phyloP scores from a whole-genome alignment of 208 protist genomes.

The Crithidia brevicula region DNA sequence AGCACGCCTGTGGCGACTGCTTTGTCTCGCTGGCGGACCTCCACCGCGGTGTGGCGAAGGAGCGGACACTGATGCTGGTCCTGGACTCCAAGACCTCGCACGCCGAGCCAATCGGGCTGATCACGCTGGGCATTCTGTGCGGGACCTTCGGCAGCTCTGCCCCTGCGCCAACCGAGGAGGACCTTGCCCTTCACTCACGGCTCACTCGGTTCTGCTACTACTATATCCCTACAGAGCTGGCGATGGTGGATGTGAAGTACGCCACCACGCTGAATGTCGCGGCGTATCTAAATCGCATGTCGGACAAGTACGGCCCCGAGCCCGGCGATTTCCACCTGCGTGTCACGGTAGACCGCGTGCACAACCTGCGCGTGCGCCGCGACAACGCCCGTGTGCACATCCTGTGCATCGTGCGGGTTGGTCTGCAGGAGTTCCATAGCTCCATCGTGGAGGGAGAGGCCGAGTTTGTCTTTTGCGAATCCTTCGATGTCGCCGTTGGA shows the following conservation, averaged over 20 bases:
- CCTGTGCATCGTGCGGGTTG: constrained; percentile 56
- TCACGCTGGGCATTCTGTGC: constrained; percentile 65
- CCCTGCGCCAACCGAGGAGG: constrained; percentile 34
- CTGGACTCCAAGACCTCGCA: constrained; percentile 36
- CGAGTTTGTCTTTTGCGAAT: constrained; percentile 71
- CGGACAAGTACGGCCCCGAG: constrained; percentile 78
- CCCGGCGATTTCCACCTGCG: constrained; percentile 55
- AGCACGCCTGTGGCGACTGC: constrained; percentile 60
- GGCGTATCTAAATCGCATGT: constrained; percentile 60
- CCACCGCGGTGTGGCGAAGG: constrained; percentile 49
- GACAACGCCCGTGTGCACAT: constrained; percentile 18
- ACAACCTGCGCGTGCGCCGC: constrained; percentile 24
- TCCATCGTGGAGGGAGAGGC: constrained; percentile 41
- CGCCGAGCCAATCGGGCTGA: constrained; percentile 58
- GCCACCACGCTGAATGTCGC: constrained; percentile 68
- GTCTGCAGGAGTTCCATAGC: constrained; percentile 63
- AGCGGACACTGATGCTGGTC: constrained; percentile 75
- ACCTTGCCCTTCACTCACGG: constrained; percentile 50
- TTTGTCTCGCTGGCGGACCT: constrained; percentile 61
- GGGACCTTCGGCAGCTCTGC: constrained; percentile 54
- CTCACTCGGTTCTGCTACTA: constrained; percentile 75
- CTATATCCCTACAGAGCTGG: constrained; percentile 66
- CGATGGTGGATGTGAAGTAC: constrained; percentile 65
- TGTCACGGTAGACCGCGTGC: constrained; percentile 56
- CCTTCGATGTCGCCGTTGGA: constrained; percentile 64